Evolutionary conservation across 1,284 basidiomycete genomes (phyloP).

Genomic region (Neonothopanus nambi): DNA sequence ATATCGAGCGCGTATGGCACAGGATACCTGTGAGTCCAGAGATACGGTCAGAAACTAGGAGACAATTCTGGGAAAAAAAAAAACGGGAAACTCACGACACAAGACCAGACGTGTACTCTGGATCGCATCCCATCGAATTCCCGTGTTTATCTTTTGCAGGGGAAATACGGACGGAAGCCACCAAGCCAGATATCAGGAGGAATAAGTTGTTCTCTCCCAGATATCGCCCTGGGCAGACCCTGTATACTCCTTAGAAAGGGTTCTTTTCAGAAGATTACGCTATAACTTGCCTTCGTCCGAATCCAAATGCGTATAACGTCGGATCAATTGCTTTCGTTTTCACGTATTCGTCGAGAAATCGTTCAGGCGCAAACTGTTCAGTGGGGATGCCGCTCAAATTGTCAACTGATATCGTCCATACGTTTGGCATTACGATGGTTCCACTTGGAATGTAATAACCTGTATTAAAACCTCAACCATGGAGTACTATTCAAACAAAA

Average conservation of each 20-base stretch:
- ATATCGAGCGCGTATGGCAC: neutral
- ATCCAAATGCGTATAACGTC: conserved; percentile 26
- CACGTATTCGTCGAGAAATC: conserved; percentile 25
- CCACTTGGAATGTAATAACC: conserved; percentile 26
- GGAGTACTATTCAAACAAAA: conserved; percentile 20
- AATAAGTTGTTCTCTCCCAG: conserved; percentile 15
- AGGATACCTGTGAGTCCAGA: neutral
- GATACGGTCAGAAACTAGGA: neutral
- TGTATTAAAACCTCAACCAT: conserved; percentile 20
- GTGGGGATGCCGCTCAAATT: conserved; percentile 11
- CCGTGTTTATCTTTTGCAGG: neutral
- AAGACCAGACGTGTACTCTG: neutral
- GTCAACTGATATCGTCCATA: conserved; percentile 14
- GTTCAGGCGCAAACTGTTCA: conserved; percentile 27
- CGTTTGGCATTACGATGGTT: conserved; percentile 25
- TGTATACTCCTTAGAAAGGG: conserved; percentile 2
- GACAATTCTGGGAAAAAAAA: neutral
- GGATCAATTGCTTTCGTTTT: conserved; percentile 21
- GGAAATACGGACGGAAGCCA: neutral
- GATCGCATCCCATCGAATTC: neutral
- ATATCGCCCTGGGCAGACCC: conserved; percentile 16
- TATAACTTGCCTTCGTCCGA: conserved; percentile 26
- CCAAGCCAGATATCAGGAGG: conserved; percentile 2
- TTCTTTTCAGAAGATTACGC: neutral
- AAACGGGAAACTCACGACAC: neutral